Evolutionary conservation across 2,329 filamentous ascomycete species (phyloP).

Genomic region (Macrophomina pseudophaseolina): DNA sequence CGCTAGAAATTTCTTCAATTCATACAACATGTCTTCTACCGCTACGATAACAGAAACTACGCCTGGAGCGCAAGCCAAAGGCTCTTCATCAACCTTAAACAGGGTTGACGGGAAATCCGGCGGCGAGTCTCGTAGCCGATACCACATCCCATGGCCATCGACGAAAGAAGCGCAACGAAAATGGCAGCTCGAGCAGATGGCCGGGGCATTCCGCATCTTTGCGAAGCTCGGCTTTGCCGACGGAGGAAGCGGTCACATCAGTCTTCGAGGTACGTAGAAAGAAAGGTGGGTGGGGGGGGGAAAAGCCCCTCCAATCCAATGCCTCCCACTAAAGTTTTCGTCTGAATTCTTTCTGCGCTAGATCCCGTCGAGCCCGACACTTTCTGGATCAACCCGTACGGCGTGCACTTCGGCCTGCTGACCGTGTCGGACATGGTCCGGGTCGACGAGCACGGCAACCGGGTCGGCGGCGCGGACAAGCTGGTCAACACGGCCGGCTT

Average conservation of each 20-base stretch:
- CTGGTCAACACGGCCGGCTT: slow-evolving; percentile 72
- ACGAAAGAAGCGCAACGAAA: slow-evolving; percentile 59
- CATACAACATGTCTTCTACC: background rate
- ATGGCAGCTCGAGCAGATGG: slow-evolving; percentile 70
- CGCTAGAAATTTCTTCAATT: background rate
- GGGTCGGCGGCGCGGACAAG: slow-evolving; percentile 64
- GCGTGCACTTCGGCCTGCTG: slow-evolving; percentile 68
- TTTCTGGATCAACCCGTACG: slow-evolving; percentile 71
- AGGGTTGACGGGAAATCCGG: background rate
- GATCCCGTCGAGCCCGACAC: slow-evolving; percentile 61
- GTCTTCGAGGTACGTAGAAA: slow-evolving; percentile 64
- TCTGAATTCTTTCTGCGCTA: background rate
- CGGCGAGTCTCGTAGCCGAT: background rate
- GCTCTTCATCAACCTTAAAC: background rate
- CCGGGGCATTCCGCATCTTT: slow-evolving; percentile 69
- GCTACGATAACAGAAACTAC: background rate
- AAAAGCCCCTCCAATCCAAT: background rate
- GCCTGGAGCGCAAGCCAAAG: background rate
- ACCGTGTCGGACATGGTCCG: slow-evolving; percentile 71
- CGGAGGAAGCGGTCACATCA: slow-evolving; percentile 72
- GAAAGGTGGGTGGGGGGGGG: too few species aligned
- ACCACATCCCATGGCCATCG: slow-evolving; percentile 50
- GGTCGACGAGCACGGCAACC: slow-evolving; percentile 64
- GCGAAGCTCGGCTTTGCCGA: slow-evolving; percentile 69
- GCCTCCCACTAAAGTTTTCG: background rate